Base-by-base conservation (phyloP, 1,284 basidiomycete genomes). In the Tremellales sp. region DNA sequence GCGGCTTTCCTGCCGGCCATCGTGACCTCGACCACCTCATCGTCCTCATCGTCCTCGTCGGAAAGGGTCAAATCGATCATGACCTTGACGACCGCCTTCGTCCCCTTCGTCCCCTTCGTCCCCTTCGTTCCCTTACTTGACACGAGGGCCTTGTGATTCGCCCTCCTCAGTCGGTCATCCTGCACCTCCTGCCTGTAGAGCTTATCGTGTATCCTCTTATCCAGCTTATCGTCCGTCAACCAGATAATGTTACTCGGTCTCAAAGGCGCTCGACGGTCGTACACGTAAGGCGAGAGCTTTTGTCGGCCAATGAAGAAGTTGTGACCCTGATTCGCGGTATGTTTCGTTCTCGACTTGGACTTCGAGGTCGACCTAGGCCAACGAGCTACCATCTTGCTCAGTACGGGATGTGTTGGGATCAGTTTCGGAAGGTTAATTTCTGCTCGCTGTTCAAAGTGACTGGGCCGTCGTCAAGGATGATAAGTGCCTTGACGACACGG, bases 261-360 rank as follows among this genome's bases (percentile, higher is more conserved):
- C 29, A 31, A n/a, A n/a, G n/a, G 8, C 29, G 8, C 29, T 8
- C 15, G 10, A 31, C 15, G 7, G 12, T 22, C 21, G 5, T 36
- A 39, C 12, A n/a, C 36, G 31, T 44, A 50, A 23, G 48, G 48
- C 8, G 43, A 13, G 4, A 4, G 22, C 2, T 8, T n/a, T 7
- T 21, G 11, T 45, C 48, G 33, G 40, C 48, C 48, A 6, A 50
- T 50, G 37, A 50, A 50, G 11, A 40, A 37, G 24, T 44, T n/a
- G n/a, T n/a, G n/a, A n/a, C n/a, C n/a, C n/a, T n/a, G n/a, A n/a
- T n/a, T n/a, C n/a, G n/a, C n/a, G n/a, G n/a, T n/a, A n/a, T n/a
- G n/a, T n/a, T n/a, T n/a, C n/a, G n/a, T n/a, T n/a, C n/a, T n/a
- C n/a, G n/a, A n/a, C n/a, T n/a, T n/a, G n/a, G n/a, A n/a, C n/a